These are phyloP conservation scores for Cordyceps militaris DNA, from an alignment of 2,329 filamentous ascomycete species.

Conservation along the genomic window DNA sequence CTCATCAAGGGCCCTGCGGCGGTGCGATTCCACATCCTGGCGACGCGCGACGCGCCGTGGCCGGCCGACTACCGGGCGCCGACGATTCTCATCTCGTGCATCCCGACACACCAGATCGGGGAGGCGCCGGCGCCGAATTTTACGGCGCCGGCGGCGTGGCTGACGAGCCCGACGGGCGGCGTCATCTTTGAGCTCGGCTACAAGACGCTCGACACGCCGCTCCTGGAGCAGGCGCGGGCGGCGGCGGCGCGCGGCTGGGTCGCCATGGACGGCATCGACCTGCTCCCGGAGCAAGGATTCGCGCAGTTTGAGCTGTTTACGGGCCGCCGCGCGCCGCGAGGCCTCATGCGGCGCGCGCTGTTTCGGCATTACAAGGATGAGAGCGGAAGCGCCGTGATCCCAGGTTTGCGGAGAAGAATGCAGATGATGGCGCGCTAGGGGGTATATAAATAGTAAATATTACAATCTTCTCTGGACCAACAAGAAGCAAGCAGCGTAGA, in stretches of 20 bases:
- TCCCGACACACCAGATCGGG: conserved; percentile 62
- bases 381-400: conserved; percentile 32
- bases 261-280: conserved; percentile 66
- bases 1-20: conserved; percentile 32
- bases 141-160: conserved; percentile 61
- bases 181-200: conserved; percentile 72
- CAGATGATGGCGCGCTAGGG: conserved; percentile 33
- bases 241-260: conserved; percentile 61
- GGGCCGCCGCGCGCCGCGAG: conserved; percentile 44
- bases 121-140: conserved; percentile 61
- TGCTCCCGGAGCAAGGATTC: conserved; percentile 71
- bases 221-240: conserved; percentile 59
- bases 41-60: conserved; percentile 55
- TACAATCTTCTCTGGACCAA: too few species aligned
- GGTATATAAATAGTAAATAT: too few species aligned
- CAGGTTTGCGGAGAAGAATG: conserved; percentile 34
- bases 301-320: conserved; percentile 79
- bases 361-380: conserved; percentile 38
- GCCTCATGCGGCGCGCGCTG: conserved; percentile 63
- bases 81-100: conserved; percentile 70
- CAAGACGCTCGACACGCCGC: conserved; percentile 63
- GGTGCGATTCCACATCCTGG: conserved; percentile 51
- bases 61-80: conserved; percentile 55
- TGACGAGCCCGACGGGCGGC: conserved; percentile 65
- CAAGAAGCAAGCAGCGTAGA: too few species aligned